phyloP scores from a whole-genome alignment of 805 yeast genomes.

The Pichia sporocuriosa region DNA sequence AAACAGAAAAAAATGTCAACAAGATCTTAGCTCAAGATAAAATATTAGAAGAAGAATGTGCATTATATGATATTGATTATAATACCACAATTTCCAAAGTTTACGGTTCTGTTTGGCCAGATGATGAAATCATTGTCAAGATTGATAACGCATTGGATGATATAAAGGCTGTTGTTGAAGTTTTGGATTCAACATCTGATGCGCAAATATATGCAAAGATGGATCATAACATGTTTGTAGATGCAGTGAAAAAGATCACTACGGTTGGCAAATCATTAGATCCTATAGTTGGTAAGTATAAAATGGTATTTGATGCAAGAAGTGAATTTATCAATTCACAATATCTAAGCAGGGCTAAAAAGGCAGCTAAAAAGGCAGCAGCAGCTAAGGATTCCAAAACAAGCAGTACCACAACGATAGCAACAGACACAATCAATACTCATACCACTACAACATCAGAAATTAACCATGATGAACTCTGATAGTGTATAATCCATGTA shows the following conservation, averaged over 20 bases:
- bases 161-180: background rate
- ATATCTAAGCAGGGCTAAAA: too few species aligned
- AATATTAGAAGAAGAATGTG: slow-evolving; percentile 17
- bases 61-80: slow-evolving; percentile 42
- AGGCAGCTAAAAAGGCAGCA: slow-evolving; percentile 1
- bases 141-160: background rate
- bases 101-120: slow-evolving; percentile 14
- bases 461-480: slow-evolving; percentile 8
- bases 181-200: background rate
- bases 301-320: slow-evolving; percentile 26
- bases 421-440: background rate
- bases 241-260: slow-evolving; percentile 24
- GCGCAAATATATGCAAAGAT: background rate
- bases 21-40: background rate
- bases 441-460: background rate
- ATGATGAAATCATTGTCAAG: slow-evolving; percentile 31
- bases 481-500: background rate
- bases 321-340: slow-evolving; percentile 17
- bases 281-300: slow-evolving; percentile 15
- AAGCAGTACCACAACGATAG: background rate
- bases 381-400: background rate
- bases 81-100: slow-evolving; percentile 33
- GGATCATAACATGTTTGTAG: slow-evolving; percentile 24
- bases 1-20: slow-evolving; percentile 1
- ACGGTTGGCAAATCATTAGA: slow-evolving; percentile 18